These are phyloP conservation scores for Fusarium bactridioides DNA, from an alignment of 2,329 filamentous ascomycete species.

Conservation along the genomic window DNA sequence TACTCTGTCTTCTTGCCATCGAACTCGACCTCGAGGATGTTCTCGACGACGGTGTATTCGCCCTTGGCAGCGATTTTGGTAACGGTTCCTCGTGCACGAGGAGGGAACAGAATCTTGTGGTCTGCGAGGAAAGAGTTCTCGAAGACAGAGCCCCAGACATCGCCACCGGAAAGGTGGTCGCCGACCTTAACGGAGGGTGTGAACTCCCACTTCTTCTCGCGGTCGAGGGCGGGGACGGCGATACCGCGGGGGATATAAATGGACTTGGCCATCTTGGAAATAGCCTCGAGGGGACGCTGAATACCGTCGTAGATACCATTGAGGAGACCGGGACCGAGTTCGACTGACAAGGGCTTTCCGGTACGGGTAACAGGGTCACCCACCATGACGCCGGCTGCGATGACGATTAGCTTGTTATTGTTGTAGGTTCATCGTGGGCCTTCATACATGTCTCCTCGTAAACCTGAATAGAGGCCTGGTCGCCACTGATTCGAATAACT, in stretches of 20 bases:
- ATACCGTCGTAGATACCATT: slow-evolving; percentile 99
- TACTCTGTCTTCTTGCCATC: slow-evolving; percentile 94
- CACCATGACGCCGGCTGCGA: slow-evolving; percentile 86
- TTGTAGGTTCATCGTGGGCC: background rate
- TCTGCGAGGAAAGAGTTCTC: slow-evolving; percentile 95
- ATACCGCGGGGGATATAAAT: slow-evolving; percentile 99
- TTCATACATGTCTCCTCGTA: slow-evolving; percentile 95
- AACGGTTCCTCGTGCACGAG: slow-evolving; percentile 88
- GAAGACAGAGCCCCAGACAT: slow-evolving; percentile 92
- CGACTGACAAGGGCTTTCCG: slow-evolving; percentile 95
- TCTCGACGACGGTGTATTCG: slow-evolving; percentile 91
- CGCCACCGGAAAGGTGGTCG: slow-evolving; percentile 95
- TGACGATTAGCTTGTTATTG: slow-evolving; percentile 26
- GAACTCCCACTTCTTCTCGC: slow-evolving; percentile 95
- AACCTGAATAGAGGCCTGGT: slow-evolving; percentile 97
- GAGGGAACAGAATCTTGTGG: slow-evolving; percentile 92
- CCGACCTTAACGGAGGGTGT: slow-evolving; percentile 91
- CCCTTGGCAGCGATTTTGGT: slow-evolving; percentile 90
- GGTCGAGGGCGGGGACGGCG: slow-evolving; percentile 84
- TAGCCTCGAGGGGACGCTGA: slow-evolving; percentile 89
- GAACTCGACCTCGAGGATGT: slow-evolving; percentile 95
- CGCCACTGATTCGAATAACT: slow-evolving; percentile 95
- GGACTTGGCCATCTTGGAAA: slow-evolving; percentile 78
- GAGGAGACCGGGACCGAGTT: slow-evolving; percentile 95
- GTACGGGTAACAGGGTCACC: slow-evolving; percentile 92